These are phyloP conservation scores for Rhizopogon vinicolor DNA, from an alignment of 768 basidiomycete genomes.

Conservation along the genomic window DNA sequence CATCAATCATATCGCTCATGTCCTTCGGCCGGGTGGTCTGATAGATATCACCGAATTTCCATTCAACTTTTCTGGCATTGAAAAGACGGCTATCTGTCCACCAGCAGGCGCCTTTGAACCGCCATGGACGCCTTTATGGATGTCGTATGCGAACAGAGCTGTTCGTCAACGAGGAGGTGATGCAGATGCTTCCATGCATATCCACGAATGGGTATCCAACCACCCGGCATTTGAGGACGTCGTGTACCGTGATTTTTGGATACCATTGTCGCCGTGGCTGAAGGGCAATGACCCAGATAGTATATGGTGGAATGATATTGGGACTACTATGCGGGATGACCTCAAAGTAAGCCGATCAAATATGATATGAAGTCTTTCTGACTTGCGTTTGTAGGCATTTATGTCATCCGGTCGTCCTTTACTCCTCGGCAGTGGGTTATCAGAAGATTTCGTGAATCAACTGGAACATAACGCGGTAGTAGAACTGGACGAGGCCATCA, in stretches of 20 bases:
- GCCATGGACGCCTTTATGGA: conserved; percentile 63
- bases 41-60: conserved; percentile 66
- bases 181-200: conserved; percentile 54
- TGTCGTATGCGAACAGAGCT: conserved; percentile 50
- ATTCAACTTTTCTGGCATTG: conserved; percentile 53
- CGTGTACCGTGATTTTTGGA: conserved; percentile 54
- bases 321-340: conserved; percentile 52
- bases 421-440: conserved; percentile 58
- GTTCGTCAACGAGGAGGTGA: conserved; percentile 55
- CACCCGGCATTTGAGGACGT: conserved; percentile 58
- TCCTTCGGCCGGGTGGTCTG: conserved; percentile 68
- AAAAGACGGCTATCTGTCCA: conserved; percentile 40
- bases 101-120: conserved; percentile 37
- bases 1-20: conserved; percentile 61
- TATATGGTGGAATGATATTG: conserved; percentile 37
- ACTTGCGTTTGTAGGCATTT: conserved; percentile 44
- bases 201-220: conserved; percentile 49
- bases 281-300: conserved; percentile 16
- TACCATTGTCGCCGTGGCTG: conserved; percentile 55
- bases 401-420: conserved; percentile 63
- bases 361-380: not conserved
- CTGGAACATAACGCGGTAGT: conserved; percentile 45
- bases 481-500: conserved; percentile 47
- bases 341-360: conserved; percentile 37
- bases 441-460: conserved; percentile 46